Evolutionary conservation across 192 early-diverging fungal genomes (phyloP).

Genomic region (Gonapodya prolifera): DNA sequence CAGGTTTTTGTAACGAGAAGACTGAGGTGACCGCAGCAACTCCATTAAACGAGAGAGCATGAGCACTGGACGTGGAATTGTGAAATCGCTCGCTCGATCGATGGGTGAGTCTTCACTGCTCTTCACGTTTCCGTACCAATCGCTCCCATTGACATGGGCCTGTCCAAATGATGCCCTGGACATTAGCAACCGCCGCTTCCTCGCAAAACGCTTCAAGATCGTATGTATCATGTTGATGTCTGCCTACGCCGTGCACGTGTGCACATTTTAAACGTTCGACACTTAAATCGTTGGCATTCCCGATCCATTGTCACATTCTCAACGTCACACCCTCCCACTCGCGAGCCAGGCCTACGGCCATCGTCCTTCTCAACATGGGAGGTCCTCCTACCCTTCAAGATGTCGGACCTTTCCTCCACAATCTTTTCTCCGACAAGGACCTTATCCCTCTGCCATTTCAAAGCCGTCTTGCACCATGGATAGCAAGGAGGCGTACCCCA

Average conservation of each 20-base stretch:
- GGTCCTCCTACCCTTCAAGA: conserved; percentile 64
- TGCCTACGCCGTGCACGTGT: too few species aligned
- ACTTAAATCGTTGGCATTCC: too few species aligned
- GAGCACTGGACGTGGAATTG: too few species aligned
- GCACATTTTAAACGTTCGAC: too few species aligned
- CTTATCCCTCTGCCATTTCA: conserved; percentile 85
- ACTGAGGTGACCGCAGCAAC: too few species aligned
- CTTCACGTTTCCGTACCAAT: not conserved
- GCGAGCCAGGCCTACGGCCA: conserved; percentile 48
- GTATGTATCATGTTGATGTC: not conserved
- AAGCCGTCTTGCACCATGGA: conserved; percentile 47
- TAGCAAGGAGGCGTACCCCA: conserved; percentile 70
- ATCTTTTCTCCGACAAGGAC: conserved; percentile 84
- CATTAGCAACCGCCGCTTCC: not conserved
- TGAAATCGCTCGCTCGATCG: too few species aligned
- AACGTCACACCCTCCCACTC: not conserved
- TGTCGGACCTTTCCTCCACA: conserved; percentile 67
- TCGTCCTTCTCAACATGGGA: conserved; percentile 90
- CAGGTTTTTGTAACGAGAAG: too few species aligned
- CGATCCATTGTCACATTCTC: too few species aligned
- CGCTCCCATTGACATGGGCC: not conserved
- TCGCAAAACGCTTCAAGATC: not conserved
- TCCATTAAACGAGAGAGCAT: too few species aligned
- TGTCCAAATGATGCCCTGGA: not conserved
- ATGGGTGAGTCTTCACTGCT: not conserved